Percentiles rank a stretch among this genome's conserved stretches.
Evolutionary conservation across 2,329 filamentous ascomycete genomes (phyloP).

Genomic region (Aspergillus clavatus): DNA sequence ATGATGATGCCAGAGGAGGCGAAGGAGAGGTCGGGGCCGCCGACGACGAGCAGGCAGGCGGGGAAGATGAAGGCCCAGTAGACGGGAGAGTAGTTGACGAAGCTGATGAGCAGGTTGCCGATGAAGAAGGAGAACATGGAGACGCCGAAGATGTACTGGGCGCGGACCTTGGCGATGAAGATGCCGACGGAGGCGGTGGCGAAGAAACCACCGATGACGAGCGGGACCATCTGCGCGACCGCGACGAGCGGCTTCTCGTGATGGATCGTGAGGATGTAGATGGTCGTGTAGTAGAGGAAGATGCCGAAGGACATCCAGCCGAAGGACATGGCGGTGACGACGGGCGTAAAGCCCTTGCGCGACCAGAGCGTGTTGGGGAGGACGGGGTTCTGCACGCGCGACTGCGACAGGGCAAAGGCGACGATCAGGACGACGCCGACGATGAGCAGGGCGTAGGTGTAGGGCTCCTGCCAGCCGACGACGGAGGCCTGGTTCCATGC

Average conservation of each 20-base stretch:
- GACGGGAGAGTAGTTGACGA: conserved; percentile 5
- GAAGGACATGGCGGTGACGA: conserved; percentile 9
- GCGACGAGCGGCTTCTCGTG: conserved; percentile 14
- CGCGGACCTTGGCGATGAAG: conserved; percentile 30
- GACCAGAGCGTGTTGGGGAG: conserved; percentile 14
- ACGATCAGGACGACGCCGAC: conserved; percentile 41
- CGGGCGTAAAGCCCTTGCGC: conserved; percentile 29
- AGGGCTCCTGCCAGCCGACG: conserved; percentile 43
- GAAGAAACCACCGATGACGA: conserved; percentile 19
- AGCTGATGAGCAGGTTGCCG: conserved; percentile 29
- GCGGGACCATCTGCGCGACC: conserved; percentile 18
- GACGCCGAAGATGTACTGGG: conserved; percentile 34
- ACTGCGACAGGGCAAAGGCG: conserved; percentile 6
- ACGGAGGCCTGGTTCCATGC: conserved; percentile 50
- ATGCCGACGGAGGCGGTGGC: conserved; percentile 20
- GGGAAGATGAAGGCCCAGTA: conserved; percentile 15
- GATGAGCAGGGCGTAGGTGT: conserved; percentile 43
- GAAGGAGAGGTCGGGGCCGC: conserved; percentile 36
- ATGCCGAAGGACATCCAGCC: conserved; percentile 30
- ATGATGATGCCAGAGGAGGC: conserved; percentile 40
- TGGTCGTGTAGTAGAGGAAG: conserved; percentile 30
- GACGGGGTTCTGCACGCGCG: conserved; percentile 4
- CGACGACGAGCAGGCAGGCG: conserved; percentile 8
- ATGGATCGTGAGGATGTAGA: conserved; percentile 15
- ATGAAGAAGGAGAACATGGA: conserved; percentile 34